Base-by-base conservation (phyloP, 2,329 filamentous ascomycete genomes). In the Calonectria crousiana region DNA sequence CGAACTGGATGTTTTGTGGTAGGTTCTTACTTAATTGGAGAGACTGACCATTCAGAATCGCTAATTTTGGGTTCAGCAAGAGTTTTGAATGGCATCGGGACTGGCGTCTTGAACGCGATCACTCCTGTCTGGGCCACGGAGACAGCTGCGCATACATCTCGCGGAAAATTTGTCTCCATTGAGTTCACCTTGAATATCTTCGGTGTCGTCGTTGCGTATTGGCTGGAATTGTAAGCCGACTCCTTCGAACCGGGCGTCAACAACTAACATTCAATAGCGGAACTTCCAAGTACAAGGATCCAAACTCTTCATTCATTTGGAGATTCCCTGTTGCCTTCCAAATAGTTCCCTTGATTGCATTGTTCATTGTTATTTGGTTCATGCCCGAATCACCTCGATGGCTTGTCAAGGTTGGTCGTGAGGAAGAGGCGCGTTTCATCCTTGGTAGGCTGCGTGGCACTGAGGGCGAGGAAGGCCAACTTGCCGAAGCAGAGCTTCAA, bases 181-280 rank as follows among this genome's bases (percentile, higher is more conserved):
- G 86, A 88, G 23, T 89, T 89, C 78, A 86, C 89, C 71, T 86
- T 87, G 36, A 89, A 89, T 76, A 89, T 89, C 73, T 83, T 88
- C 2, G 88, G 88, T 11, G 88, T 90, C 56, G 85, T 83, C 11
- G 70, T 84, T 18, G 83, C 84, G 20, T 83, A 83, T 60, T 85
- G 84, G 84, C 76, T 85, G 44, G 81, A 80, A 30, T 85, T 84
- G 56, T 60, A 6, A 60, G 56, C 4, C 8, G 14, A 13, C 6
- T 4, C 14, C 6, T 26, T 13, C 6, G 16, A 26, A n/a, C 3
- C 0, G 11, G 5, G 11, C 6, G 2, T 41, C 56, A 13, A 28
- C 2, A 4, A 28, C 56, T 60, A 41, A 60, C 26, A 8, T 38
- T 28, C n/a, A 18, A 0, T 11, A 60, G 56, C 72, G 83, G 82